Evolutionary conservation across 306 rosid genomes (phyloP).

Genomic region (Sesbania bispinosa): DNA sequence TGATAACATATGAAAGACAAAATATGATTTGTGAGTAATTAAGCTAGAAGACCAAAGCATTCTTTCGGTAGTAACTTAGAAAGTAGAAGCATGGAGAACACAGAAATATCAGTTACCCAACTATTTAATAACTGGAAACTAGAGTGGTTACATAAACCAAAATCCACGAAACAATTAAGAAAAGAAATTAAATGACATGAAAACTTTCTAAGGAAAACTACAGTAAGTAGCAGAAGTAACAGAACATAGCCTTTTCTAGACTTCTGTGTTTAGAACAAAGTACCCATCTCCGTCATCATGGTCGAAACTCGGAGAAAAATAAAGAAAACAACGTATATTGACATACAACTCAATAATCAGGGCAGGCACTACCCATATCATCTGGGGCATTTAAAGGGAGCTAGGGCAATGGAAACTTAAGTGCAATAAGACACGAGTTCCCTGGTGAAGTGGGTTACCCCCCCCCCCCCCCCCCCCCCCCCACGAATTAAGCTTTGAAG

Average conservation of each 20-base stretch:
- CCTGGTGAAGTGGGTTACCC: neutral
- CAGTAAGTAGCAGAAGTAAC: no score
- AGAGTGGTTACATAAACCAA: neutral
- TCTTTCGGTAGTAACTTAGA: neutral
- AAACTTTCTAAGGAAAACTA: neutral
- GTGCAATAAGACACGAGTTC: neutral
- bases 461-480: no score
- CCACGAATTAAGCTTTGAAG: neutral
- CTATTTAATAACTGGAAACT: neutral
- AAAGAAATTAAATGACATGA: neutral
- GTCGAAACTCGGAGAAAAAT: neutral
- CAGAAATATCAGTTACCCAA: neutral
- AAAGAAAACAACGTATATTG: neutral
- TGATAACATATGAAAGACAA: slow-evolving; percentile 11
- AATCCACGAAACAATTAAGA: neutral
- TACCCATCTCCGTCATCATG: neutral
- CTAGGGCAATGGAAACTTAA: neutral
- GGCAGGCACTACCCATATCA: neutral
- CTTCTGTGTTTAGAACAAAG: neutral
- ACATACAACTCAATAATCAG: neutral
- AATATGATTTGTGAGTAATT: slow-evolving; percentile 2
- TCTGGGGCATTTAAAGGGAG: neutral
- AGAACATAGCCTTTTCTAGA: neutral
- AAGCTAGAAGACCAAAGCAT: neutral
- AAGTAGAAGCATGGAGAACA: neutral